Conservation (phyloP, 129 eudicot species). For the Rutidosis leptorrhynchoides region DNA sequence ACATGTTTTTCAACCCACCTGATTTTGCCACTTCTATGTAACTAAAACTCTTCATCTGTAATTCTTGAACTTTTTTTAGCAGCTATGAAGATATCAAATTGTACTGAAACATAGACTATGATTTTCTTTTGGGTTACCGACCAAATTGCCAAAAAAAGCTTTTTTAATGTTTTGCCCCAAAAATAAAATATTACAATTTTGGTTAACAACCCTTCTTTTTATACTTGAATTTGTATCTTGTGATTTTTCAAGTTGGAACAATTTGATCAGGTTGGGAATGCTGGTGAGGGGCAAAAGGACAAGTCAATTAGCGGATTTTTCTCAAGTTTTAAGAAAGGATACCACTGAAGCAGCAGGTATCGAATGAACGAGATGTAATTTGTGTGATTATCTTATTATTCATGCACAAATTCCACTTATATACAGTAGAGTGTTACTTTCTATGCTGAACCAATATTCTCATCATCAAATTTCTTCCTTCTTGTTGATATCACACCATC, state of each 20-base stretch:
- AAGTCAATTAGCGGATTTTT: constrained; percentile 50
- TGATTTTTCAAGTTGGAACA: constrained; percentile 4
- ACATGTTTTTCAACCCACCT: not conserved
- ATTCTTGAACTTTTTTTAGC: not conserved
- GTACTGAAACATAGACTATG: not conserved
- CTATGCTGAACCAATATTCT: constrained; percentile 9
- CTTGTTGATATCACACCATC: not conserved
- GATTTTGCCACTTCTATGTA: not conserved
- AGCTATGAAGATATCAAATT: not conserved
- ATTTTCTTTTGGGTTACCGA: not conserved
- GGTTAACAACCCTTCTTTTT: too few relatives aligned
- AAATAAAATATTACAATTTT: too few relatives aligned
- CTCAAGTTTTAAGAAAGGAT: constrained; percentile 48
- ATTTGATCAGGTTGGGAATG: constrained; percentile 48
- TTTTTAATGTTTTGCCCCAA: too few relatives aligned
- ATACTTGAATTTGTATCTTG: not conserved
- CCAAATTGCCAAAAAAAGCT: too few relatives aligned
- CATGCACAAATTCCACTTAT: constrained; percentile 17
- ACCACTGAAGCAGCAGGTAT: constrained; percentile 30
- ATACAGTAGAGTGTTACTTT: constrained; percentile 20
- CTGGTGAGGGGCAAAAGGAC: constrained; percentile 51
- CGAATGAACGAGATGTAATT: constrained; percentile 1
- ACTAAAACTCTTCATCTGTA: not conserved
- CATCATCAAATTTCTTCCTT: constrained; percentile 14
- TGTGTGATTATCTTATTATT: constrained; percentile 11